Conservation (phyloP, 257 asterid species). For the Galeopsis tetrahit region DNA sequence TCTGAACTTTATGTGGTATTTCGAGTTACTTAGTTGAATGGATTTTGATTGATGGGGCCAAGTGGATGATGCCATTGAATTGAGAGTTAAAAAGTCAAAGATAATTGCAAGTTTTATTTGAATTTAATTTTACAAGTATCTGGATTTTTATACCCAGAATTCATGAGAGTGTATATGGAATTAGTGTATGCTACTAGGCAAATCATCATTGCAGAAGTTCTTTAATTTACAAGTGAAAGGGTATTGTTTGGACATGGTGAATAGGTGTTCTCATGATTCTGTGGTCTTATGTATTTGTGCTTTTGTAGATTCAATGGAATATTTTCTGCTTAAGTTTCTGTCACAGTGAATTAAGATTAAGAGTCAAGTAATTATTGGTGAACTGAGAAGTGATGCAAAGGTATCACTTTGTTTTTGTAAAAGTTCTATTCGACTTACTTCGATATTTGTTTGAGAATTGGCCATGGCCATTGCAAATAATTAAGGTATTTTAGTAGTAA, state of each 20-base stretch:
- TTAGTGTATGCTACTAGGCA: not conserved
- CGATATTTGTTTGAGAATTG: no score
- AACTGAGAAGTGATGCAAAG: not conserved
- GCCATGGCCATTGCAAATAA: not conserved
- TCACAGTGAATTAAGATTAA: not conserved
- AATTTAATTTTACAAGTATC: not conserved
- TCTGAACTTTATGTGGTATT: conserved; percentile 7
- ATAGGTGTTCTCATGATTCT: not conserved
- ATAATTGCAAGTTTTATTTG: not conserved
- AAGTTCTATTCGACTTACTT: not conserved
- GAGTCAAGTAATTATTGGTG: not conserved
- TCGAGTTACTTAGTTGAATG: no score
- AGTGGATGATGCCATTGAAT: no score
- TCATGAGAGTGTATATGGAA: not conserved
- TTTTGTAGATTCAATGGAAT: not conserved
- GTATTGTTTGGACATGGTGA: not conserved
- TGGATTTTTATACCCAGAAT: conserved; percentile 9
- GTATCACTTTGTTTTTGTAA: not conserved
- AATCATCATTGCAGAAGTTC: not conserved
- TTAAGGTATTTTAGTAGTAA: not conserved
- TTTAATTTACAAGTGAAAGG: not conserved
- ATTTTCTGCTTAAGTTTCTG: not conserved
- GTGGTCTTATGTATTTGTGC: not conserved
- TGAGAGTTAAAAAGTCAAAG: no score
- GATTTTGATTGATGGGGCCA: no score